These are phyloP conservation scores for Dipteronia dyeriana DNA, from an alignment of 345 rosid species.

Conservation along the genomic window DNA sequence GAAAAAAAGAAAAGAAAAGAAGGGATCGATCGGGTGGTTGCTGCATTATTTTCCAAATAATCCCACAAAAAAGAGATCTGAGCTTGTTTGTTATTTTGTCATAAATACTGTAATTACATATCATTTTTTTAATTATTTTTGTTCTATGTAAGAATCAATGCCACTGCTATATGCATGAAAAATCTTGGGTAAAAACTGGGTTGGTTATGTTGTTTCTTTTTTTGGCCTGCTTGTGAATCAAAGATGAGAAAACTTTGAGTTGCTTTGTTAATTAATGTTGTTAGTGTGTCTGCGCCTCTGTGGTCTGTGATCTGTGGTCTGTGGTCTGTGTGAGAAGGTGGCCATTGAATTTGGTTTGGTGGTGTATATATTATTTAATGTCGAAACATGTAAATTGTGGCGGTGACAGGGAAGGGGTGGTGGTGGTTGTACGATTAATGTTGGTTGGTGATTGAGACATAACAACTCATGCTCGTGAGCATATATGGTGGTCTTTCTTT, in stretches of 20 bases:
- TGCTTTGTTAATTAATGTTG: background rate
- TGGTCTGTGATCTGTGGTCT: too few species aligned
- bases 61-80: constrained; percentile 12
- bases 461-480: background rate
- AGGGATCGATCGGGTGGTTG: constrained; percentile 3
- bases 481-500: background rate
- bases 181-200: constrained; percentile 11
- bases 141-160: constrained; percentile 17
- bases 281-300: background rate
- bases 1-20: constrained; percentile 8
- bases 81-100: constrained; percentile 31
- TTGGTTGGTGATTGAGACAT: background rate
- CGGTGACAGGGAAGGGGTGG: background rate
- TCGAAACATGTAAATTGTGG: background rate
- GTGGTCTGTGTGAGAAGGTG: background rate
- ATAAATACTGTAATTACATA: constrained; percentile 53
- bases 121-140: constrained; percentile 37
- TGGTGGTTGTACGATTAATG: background rate
- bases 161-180: constrained; percentile 26
- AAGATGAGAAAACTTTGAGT: background rate
- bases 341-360: background rate
- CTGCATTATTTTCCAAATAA: constrained; percentile 9
- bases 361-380: background rate
- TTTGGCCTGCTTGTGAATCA: constrained; percentile 21
- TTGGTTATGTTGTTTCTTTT: constrained; percentile 8